Base-by-base conservation (phyloP, 306 rosid species). In the Vigna trinervia region DNA sequence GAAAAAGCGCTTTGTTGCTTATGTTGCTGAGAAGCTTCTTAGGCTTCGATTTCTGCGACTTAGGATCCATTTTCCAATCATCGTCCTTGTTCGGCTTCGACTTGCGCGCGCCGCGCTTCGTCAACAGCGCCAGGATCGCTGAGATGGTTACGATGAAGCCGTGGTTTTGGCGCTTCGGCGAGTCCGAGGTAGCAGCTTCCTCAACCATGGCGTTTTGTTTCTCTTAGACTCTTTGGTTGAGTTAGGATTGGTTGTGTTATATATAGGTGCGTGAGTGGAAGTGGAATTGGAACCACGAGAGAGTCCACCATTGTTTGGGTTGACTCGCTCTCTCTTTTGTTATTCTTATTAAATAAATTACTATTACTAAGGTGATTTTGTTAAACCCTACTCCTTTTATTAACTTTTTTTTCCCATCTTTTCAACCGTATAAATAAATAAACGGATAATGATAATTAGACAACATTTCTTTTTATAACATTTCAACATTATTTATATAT, bases 11-110 rank as follows among this genome's bases (percentile, higher is more conserved):
- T 70, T 87, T 91, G 85, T 69, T 85, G 85, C 97, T 90, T 71
- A 93, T 77, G 50, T 74, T 89, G 69, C 86, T 75, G 19, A 94
- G 82, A n/a, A 92, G 83, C 86, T 88, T 81, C 89, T 89, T 94
- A 13, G 96, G 93, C 43, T 52, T 70, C 14, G 90, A 67, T 17
- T 73, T 84, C 38, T 90, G 81, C 59, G 74, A 2, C 28, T 72
- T 74, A 7, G 30, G 65, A 62, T 84, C 81, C 45, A 59, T 10
- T 58, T 4, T 84, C 47, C 59, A 26, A 15, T 76, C 72, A 5
- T 54, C 81, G 17, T 74, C 59, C 20, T 57, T 74, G 28, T 69
- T 59, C 15, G 19, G 23, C 74, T 80, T 87, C 8, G 77, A 78
- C 85, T 81, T 30, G 13, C 89, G 85, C 46, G 13, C 50, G 28